A percentile compares a stretch with the other conserved stretches of the same genome.
Evolutionary conservation across 2,329 filamentous ascomycete species (phyloP).

Genomic region (Trichophaea hybrida): DNA sequence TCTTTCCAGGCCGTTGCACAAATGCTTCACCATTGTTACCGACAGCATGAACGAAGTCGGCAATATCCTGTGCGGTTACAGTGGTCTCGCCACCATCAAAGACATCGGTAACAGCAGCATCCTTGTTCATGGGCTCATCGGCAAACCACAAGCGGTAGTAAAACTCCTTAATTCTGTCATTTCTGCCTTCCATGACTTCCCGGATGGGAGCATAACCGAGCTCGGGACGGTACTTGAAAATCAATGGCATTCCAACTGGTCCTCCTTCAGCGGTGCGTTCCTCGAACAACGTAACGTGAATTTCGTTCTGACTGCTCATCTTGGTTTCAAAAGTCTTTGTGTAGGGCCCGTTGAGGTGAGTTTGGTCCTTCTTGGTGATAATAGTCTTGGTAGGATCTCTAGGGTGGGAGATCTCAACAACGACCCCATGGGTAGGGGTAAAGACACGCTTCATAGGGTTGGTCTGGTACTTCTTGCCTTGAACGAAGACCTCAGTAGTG

Average conservation of each 20-base stretch:
- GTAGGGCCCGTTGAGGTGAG: slow-evolving; percentile 59
- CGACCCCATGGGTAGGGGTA: slow-evolving; percentile 68
- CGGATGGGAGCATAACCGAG: slow-evolving; percentile 93
- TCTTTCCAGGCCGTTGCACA: slow-evolving; percentile 86
- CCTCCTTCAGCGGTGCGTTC: slow-evolving; percentile 74
- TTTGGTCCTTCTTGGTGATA: slow-evolving; percentile 73
- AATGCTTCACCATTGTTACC: slow-evolving; percentile 97
- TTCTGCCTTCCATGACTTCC: slow-evolving; percentile 89
- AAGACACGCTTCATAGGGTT: slow-evolving; percentile 92
- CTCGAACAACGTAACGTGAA: slow-evolving; percentile 81
- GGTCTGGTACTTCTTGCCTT: slow-evolving; percentile 92
- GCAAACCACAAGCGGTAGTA: slow-evolving; percentile 99
- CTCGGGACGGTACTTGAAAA: slow-evolving; percentile 88
- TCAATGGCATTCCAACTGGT: slow-evolving; percentile 67
- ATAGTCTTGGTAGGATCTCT: slow-evolving; percentile 69
- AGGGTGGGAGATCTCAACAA: slow-evolving; percentile 73
- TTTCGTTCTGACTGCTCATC: slow-evolving; percentile 57
- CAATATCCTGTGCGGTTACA: slow-evolving; percentile 84
- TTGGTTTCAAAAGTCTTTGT: slow-evolving; percentile 61
- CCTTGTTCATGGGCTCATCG: slow-evolving; percentile 65
- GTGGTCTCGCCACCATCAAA: slow-evolving; percentile 81
- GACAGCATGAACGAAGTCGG: slow-evolving; percentile 97
- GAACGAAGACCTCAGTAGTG: slow-evolving; percentile 81
- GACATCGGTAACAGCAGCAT: slow-evolving; percentile 67
- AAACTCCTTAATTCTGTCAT: slow-evolving; percentile 98